A percentile compares a stretch with the other conserved stretches of the same genome.
phyloP scores from a whole-genome alignment of 345 rosid genomes.

The Citrus mangshanensis region DNA sequence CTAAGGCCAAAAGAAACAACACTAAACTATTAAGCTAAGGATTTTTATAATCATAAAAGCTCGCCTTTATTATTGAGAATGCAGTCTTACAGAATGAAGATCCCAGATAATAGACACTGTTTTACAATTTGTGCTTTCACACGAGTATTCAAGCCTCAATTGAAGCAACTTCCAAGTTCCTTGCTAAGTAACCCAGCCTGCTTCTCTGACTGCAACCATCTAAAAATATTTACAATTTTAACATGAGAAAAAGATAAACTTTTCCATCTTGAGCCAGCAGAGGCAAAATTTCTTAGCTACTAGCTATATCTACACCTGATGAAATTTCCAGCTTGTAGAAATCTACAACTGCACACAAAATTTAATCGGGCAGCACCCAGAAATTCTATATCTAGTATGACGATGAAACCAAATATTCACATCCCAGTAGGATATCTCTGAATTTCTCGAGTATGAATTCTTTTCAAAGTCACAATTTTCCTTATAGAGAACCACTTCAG shows the following conservation, averaged over 20 bases:
- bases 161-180: background rate
- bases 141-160: constrained; percentile 9
- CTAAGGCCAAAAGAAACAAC: background rate
- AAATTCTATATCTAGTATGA: background rate
- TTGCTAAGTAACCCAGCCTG: constrained; percentile 5
- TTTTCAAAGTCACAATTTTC: constrained; percentile 46
- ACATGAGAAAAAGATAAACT: background rate
- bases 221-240: constrained; percentile 18
- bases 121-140: constrained; percentile 5
- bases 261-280: constrained; percentile 8
- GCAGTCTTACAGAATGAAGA: background rate
- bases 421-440: constrained; percentile 28
- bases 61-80: constrained; percentile 2
- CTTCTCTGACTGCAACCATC: background rate
- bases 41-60: background rate
- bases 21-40: background rate
- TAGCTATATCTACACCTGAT: constrained; percentile 6
- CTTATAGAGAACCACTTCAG: constrained; percentile 73
- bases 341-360: constrained; percentile 24
- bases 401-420: background rate
- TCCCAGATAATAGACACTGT: constrained; percentile 5
- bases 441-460: constrained; percentile 24
- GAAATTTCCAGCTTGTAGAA: constrained; percentile 11
- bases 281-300: constrained; percentile 13
- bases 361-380: constrained; percentile 17